Evolutionary conservation across 768 basidiomycete species (phyloP), one percentile per base, ranked within the genome.

Genomic region (Mycena capillaripes): DNA sequence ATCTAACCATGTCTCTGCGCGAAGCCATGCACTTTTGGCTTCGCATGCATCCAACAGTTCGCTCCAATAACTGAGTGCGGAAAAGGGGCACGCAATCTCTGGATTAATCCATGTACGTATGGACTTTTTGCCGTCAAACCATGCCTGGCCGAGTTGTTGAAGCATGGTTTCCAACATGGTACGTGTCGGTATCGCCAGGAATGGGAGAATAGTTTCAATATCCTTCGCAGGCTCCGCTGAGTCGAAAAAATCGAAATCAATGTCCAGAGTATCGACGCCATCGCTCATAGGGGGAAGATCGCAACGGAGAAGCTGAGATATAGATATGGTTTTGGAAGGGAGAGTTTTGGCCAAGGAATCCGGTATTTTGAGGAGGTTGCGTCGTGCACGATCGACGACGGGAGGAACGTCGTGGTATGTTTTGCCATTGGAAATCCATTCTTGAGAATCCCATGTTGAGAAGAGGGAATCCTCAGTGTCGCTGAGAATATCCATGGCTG

Each of bases 91-190:
- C 10, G 46, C 57, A 27, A 66, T 42, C 19, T 46, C 65, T 7
- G 65, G 65, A 32, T 68, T 59, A 1, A 52, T 12, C 1, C 7
- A 46, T 42, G 46, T 68, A 12, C 23, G 57, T 2, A 68, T 4
- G 16, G 66, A 59, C 32, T 68, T 68, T 5, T 52, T 68, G 9
- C 66, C 66, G 10, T 68, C 66, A 27, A 50, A n/a, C 40, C 66
- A 68, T 3, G 66, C 66, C 36, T 60, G 66, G 1, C 36, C 57
- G 3, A 68, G 34, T 4, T 12, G 25, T 12, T 21, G n/a, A 29
- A 40, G 9, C 25, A 64, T 50, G 21, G 27, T 17, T 4, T 52
- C 4, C 14, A 63, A 32, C 23, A 21, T 50, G 4, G 46, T 3
- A 2, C 50, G 34, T 12, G 36, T 14, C 1, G 64, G 64, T 12